phyloP scores from a whole-genome alignment of 495 filamentous ascomycete species.

The Daldinia vernicosa region DNA sequence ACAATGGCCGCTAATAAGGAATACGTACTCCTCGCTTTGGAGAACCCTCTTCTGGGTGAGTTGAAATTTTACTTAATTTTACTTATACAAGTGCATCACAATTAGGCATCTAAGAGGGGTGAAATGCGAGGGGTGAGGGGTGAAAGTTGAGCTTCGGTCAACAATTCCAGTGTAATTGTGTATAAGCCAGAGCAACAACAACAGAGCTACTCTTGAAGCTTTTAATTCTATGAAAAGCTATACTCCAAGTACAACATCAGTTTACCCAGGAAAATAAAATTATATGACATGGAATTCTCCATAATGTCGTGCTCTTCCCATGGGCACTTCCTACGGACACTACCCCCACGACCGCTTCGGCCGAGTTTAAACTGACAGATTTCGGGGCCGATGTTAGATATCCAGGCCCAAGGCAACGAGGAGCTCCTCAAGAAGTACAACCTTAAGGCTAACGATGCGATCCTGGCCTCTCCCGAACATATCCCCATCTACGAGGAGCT shows the following conservation, averaged over 20 bases:
- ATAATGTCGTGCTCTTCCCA: neutral
- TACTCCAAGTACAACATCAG: neutral
- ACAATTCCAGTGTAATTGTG: neutral
- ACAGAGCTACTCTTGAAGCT: neutral
- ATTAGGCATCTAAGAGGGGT: constrained; percentile 17
- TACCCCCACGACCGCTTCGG: neutral
- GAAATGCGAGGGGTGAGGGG: neutral
- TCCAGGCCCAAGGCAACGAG: constrained; percentile 85
- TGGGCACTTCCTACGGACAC: neutral
- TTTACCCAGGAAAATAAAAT: neutral
- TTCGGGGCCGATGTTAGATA: constrained; percentile 66
- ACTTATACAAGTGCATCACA: constrained; percentile 3
- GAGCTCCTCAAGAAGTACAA: constrained; percentile 89
- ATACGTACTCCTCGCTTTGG: constrained; percentile 87
- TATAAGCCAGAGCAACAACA: neutral
- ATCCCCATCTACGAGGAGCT: constrained; percentile 90
- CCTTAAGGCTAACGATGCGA: constrained; percentile 95
- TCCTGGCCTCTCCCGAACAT: constrained; percentile 93
- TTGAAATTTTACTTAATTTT: constrained; percentile 30
- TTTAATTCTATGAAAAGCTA: neutral
- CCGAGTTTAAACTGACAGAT: constrained; percentile 20
- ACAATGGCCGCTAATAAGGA: constrained; percentile 77
- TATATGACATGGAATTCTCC: neutral
- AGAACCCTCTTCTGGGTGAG: constrained; percentile 95
- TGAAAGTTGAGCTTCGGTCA: neutral